phyloP scores from a whole-genome alignment of 148 eudicot genomes.

The Beta vulgaris region DNA sequence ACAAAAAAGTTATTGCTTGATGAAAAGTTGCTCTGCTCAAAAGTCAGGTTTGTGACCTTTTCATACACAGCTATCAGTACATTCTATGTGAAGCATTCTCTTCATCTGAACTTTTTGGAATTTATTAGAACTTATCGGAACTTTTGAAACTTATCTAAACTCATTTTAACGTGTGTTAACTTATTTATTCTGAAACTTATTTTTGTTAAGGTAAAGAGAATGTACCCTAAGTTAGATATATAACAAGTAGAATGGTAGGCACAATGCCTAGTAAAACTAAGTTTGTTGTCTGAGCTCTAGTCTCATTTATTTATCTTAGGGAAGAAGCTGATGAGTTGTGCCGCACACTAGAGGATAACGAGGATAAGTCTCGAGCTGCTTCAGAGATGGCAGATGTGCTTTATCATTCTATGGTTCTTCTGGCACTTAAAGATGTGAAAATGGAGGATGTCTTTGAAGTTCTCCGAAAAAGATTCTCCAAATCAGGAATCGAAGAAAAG shows the following conservation, averaged over 20 bases:
- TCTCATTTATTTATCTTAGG: conserved; percentile 32
- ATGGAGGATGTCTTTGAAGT: conserved; percentile 71
- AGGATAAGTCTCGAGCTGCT: conserved; percentile 66
- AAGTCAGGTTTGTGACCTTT: conserved; percentile 58
- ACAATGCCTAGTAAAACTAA: not conserved
- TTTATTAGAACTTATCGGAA: too few species aligned
- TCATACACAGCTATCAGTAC: not conserved
- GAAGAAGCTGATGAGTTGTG: conserved; percentile 98
- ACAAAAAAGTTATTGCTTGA: conserved; percentile 74
- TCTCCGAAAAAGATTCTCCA: conserved; percentile 62
- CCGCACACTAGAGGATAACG: conserved; percentile 75
- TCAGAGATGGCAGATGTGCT: conserved; percentile 99
- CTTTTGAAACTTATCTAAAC: too few species aligned
- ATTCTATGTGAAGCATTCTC: not conserved
- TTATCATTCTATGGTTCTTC: conserved; percentile 86
- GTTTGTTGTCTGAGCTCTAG: not conserved
- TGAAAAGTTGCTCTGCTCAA: conserved; percentile 68
- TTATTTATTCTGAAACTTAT: too few species aligned
- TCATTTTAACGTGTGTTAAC: too few species aligned
- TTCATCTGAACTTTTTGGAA: too few species aligned
- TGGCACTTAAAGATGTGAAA: conserved; percentile 59
- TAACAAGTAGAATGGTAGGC: not conserved
- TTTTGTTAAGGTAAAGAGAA: too few species aligned
- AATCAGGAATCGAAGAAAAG: conserved; percentile 91
- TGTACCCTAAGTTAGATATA: not conserved